These are phyloP conservation scores for Canavalia gladiata DNA, from an alignment of 306 rosid genomes.

Conservation along the genomic window DNA sequence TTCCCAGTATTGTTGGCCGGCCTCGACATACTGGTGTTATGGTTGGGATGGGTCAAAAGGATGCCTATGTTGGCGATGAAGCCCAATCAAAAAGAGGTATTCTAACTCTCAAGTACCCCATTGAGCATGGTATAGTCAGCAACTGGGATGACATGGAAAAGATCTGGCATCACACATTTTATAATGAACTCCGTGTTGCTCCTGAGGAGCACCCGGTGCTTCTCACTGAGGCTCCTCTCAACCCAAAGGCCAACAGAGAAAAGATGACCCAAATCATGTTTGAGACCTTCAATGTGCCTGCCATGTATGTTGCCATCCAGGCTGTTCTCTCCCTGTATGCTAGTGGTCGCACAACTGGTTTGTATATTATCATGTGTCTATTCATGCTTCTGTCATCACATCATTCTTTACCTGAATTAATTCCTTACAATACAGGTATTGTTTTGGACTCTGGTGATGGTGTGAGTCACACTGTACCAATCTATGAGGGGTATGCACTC, in stretches of 20 bases:
- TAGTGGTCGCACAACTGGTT: conserved; percentile 92
- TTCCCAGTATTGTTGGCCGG: conserved; percentile 84
- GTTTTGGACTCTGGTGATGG: conserved; percentile 91
- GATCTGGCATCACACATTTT: conserved; percentile 90
- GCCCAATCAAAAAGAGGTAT: conserved; percentile 92
- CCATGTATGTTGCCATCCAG: conserved; percentile 89
- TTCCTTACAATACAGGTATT: conserved; percentile 63
- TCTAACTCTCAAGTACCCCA: conserved; percentile 84
- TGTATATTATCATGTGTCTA: neutral
- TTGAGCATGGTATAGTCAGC: conserved; percentile 88
- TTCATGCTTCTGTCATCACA: neutral
- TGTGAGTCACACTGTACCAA: conserved; percentile 88
- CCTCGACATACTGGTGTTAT: conserved; percentile 89
- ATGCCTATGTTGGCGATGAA: conserved; percentile 85
- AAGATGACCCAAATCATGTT: conserved; percentile 91
- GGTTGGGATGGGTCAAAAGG: conserved; percentile 94
- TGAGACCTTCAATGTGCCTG: conserved; percentile 86
- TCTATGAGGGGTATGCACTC: conserved; percentile 86
- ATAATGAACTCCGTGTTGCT: conserved; percentile 86
- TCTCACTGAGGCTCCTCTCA: conserved; percentile 86
- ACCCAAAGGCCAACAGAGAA: conserved; percentile 87
- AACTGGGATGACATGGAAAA: conserved; percentile 94
- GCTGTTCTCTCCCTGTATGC: conserved; percentile 84
- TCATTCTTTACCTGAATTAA: conserved; percentile 29
- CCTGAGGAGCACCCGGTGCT: conserved; percentile 90